A percentile compares a stretch with the other conserved stretches of the same genome.
These are phyloP conservation scores for Crithidia acanthocephali DNA, from an alignment of 208 protist genomes.

Conservation along the genomic window DNA sequence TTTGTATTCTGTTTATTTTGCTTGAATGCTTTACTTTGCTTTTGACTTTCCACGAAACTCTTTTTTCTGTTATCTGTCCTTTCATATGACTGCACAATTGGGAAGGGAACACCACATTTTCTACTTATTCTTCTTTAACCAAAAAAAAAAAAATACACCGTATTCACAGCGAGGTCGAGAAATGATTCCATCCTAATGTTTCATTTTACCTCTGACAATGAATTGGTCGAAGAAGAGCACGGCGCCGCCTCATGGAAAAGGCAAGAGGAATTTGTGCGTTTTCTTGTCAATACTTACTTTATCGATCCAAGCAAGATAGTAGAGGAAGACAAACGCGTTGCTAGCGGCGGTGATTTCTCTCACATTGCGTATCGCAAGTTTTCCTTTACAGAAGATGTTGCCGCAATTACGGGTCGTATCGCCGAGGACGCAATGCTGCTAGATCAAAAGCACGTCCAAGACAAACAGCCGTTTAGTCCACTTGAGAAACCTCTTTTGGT, in stretches of 20 bases:
- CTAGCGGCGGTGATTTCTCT: not conserved
- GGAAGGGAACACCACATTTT: not conserved
- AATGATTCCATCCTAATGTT: too few species aligned
- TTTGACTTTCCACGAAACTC: too few species aligned
- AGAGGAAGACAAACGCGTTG: not conserved
- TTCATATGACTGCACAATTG: too few species aligned
- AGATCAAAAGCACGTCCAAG: constrained; percentile 28
- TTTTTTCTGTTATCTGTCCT: too few species aligned
- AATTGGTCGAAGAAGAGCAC: not conserved
- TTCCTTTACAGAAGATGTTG: constrained; percentile 6
- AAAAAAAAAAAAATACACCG: not conserved
- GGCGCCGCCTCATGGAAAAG: not conserved
- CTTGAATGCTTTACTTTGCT: too few species aligned
- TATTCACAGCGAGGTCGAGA: too few species aligned
- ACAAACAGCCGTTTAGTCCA: constrained; percentile 14
- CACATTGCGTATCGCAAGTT: not conserved
- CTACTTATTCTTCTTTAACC: not conserved
- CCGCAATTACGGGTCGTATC: constrained; percentile 11
- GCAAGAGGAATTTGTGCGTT: constrained; percentile 23
- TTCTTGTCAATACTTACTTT: constrained; percentile 34
- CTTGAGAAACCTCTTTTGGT: constrained; percentile 34
- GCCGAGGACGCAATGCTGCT: constrained; percentile 38
- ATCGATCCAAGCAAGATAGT: constrained; percentile 15
- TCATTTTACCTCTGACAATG: not conserved
- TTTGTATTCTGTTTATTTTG: too few species aligned